Conservation (phyloP, 2,329 filamentous ascomycete genomes). For the Neobulgaria alba region DNA sequence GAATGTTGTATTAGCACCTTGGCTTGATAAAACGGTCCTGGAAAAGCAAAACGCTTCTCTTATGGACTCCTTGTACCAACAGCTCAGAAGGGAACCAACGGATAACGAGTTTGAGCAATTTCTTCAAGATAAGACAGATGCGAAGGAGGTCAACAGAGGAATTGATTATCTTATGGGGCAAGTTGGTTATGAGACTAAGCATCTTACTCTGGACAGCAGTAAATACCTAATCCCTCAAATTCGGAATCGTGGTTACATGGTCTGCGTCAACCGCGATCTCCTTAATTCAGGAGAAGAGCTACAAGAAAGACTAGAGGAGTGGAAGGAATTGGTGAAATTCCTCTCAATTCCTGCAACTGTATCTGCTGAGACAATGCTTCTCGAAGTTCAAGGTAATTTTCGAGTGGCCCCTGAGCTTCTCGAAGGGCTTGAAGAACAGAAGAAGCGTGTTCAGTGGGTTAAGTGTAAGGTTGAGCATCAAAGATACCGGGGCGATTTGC, state of each 20-base stretch:
- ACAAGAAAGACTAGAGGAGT: conserved; percentile 3
- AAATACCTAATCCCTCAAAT: conserved; percentile 68
- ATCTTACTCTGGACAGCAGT: conserved; percentile 54
- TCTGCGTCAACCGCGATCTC: conserved; percentile 40
- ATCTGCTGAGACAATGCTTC: conserved; percentile 52
- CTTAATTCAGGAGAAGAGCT: neutral
- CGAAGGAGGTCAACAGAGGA: conserved; percentile 1
- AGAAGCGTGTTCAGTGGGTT: conserved; percentile 36
- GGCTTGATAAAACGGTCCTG: conserved; percentile 33
- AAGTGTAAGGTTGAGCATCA: conserved; percentile 52
- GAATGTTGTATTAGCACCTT: conserved; percentile 57
- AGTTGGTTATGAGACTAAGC: conserved; percentile 46
- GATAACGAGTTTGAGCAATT: neutral
- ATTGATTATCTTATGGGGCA: conserved; percentile 15
- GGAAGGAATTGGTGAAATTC: conserved; percentile 4
- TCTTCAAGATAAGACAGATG: neutral
- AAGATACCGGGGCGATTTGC: conserved; percentile 39
- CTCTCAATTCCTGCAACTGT: conserved; percentile 48
- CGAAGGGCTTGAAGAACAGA: conserved; percentile 21
- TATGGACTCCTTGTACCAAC: neutral
- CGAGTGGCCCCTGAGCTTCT: conserved; percentile 32
- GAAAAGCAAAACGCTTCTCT: conserved; percentile 3
- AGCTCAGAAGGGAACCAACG: neutral
- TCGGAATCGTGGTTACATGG: conserved; percentile 48
- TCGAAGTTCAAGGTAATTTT: conserved; percentile 38